Evolutionary conservation across 306 rosid species (phyloP).

Genomic region (Vigna hirtella): DNA sequence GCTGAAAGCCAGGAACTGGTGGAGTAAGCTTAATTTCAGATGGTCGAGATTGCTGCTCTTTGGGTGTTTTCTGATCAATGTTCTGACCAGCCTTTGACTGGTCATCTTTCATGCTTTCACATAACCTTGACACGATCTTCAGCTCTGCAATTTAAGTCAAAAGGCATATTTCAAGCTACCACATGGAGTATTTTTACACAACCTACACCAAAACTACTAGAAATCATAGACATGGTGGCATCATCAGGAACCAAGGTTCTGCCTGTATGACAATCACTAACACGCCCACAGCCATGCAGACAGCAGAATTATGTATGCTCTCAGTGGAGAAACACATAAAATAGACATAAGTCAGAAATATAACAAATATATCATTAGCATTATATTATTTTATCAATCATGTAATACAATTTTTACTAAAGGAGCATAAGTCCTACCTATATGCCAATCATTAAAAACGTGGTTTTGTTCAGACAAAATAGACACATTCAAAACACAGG

Average conservation of each 20-base stretch:
- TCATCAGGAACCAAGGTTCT: neutral
- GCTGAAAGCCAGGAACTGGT: slow-evolving; percentile 43
- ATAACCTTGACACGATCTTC: slow-evolving; percentile 62
- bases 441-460: neutral
- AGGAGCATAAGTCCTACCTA: neutral
- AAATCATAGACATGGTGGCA: too few species aligned
- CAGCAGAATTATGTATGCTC: too few species aligned
- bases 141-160: slow-evolving; percentile 62
- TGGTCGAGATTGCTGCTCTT: slow-evolving; percentile 12
- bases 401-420: neutral
- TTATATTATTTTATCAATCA: too few species aligned
- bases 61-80: too few species aligned
- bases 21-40: slow-evolving; percentile 45
- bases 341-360: neutral
- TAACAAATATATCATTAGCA: too few species aligned
- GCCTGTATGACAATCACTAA: neutral
- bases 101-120: slow-evolving; percentile 35
- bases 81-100: too few species aligned
- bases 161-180: slow-evolving; percentile 25
- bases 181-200: neutral
- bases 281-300: too few species aligned
- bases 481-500: neutral
- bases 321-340: too few species aligned
- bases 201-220: too few species aligned
- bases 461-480: neutral